phyloP scores from a whole-genome alignment of 202 grass and related monocot species.

The Sporobolus alterniflorus region DNA sequence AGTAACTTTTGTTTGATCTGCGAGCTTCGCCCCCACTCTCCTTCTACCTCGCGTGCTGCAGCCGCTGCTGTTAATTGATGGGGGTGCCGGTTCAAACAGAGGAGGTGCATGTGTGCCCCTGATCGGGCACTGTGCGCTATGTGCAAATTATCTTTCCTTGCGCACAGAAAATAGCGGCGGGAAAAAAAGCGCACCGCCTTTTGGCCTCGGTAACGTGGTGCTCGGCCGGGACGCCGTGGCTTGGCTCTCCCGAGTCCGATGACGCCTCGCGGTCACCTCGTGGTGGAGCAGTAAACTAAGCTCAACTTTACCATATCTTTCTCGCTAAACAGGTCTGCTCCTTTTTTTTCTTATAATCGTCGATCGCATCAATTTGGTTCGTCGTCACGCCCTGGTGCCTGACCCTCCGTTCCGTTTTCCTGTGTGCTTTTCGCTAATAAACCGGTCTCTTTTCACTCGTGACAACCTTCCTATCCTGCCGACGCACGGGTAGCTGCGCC shows the following conservation, averaged over 20 bases:
- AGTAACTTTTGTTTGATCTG: conserved; percentile 5
- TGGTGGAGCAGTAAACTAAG: not conserved
- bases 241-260: not conserved
- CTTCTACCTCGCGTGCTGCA: not conserved
- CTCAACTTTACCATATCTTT: not conserved
- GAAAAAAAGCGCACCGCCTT: not conserved
- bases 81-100: conserved; percentile 34
- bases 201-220: not conserved
- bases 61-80: conserved; percentile 9
- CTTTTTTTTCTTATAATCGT: not conserved
- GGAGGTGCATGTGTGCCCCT: conserved; percentile 35
- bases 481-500: not conserved
- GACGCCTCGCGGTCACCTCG: not conserved
- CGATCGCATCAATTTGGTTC: not conserved
- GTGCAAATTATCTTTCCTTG: conserved; percentile 33
- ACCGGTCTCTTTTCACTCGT: not conserved
- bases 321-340: not conserved
- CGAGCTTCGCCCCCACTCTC: not conserved
- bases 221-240: not conserved
- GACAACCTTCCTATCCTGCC: not conserved
- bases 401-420: not conserved
- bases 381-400: not conserved
- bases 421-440: conserved; percentile 13
- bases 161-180: conserved; percentile 12
- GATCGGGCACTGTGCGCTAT: conserved; percentile 59